Evolutionary conservation across 2,329 filamentous ascomycete genomes (phyloP).

Genomic region (Colletotrichum neosansevieriae): DNA sequence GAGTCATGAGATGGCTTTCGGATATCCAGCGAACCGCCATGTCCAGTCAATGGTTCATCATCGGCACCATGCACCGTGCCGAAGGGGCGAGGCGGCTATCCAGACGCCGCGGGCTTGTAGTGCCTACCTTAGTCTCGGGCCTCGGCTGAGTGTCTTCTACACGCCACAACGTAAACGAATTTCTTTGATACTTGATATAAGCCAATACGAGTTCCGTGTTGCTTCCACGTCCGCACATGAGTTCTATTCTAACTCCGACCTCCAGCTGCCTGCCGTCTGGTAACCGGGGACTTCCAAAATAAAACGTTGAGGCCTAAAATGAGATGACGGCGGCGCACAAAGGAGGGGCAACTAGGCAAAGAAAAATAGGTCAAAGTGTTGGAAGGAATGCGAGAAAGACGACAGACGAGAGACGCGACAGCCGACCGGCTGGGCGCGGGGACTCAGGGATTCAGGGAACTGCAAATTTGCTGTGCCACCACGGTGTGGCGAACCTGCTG

Average conservation of each 20-base stretch:
- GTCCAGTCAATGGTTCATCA: background rate
- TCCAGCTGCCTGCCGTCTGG: background rate
- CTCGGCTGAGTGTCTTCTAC: background rate
- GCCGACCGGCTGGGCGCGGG: background rate
- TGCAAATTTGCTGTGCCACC: constrained; percentile 27
- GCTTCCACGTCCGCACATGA: background rate
- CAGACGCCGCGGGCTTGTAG: constrained; percentile 15
- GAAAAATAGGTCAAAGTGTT: constrained; percentile 10
- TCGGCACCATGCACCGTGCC: background rate
- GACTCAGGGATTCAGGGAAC: background rate
- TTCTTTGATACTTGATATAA: constrained; percentile 2
- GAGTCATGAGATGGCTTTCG: constrained; percentile 12
- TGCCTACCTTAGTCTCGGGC: too few relatives aligned
- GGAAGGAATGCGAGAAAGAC: constrained; percentile 30
- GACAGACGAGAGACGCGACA: constrained; percentile 24
- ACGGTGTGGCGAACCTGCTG: constrained; percentile 12
- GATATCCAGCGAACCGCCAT: background rate
- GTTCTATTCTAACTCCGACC: constrained; percentile 1
- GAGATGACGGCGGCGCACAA: constrained; percentile 20
- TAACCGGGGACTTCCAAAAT: constrained; percentile 1
- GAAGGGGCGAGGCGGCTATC: constrained; percentile 25
- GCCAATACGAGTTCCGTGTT: too few relatives aligned
- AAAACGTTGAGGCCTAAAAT: constrained; percentile 16
- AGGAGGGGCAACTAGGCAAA: constrained; percentile 14
- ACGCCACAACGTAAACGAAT: constrained; percentile 18